Evolutionary conservation across 2,329 filamentous ascomycete genomes (phyloP).

Genomic region (Acephala macrosclerotiorum): DNA sequence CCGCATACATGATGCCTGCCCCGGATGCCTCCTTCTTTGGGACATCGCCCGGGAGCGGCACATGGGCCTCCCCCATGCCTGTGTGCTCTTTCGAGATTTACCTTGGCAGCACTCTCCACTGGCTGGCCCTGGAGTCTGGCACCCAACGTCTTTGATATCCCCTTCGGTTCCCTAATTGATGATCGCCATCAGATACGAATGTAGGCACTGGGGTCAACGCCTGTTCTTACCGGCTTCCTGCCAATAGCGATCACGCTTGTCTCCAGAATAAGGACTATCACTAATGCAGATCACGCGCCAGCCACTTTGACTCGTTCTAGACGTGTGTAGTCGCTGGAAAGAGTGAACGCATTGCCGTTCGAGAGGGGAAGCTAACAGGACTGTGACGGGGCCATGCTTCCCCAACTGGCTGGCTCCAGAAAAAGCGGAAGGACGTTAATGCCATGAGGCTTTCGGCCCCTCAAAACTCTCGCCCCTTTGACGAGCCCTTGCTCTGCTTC

Average conservation of each 20-base stretch:
- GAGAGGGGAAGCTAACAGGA: slow-evolving; percentile 26
- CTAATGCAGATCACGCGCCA: slow-evolving; percentile 43
- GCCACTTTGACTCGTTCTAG: slow-evolving; percentile 39
- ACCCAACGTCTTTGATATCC: slow-evolving; percentile 40
- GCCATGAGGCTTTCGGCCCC: slow-evolving; percentile 40
- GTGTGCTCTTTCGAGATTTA: slow-evolving; percentile 28
- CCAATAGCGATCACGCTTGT: slow-evolving; percentile 23
- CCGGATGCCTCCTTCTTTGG: slow-evolving; percentile 35
- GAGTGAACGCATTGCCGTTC: slow-evolving; percentile 31
- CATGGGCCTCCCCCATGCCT: slow-evolving; percentile 34
- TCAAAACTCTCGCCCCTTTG: slow-evolving; percentile 37
- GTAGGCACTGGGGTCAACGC: slow-evolving; percentile 38
- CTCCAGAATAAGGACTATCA: slow-evolving; percentile 28
- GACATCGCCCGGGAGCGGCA: slow-evolving; percentile 35
- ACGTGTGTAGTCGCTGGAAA: slow-evolving; percentile 28
- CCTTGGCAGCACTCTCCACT: slow-evolving; percentile 13
- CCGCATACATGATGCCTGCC: slow-evolving; percentile 32
- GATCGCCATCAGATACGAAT: slow-evolving; percentile 39
- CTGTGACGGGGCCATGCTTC: slow-evolving; percentile 22
- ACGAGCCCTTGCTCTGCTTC: slow-evolving; percentile 32
- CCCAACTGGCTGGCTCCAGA: slow-evolving; percentile 30
- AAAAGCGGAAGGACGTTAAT: slow-evolving; percentile 40
- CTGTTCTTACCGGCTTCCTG: slow-evolving; percentile 7
- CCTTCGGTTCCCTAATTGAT: slow-evolving; percentile 26
- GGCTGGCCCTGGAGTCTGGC: slow-evolving; percentile 16